Evolutionary conservation across 2,329 filamentous ascomycete genomes (phyloP).

Genomic region (Nannizziopsis barbatae): DNA sequence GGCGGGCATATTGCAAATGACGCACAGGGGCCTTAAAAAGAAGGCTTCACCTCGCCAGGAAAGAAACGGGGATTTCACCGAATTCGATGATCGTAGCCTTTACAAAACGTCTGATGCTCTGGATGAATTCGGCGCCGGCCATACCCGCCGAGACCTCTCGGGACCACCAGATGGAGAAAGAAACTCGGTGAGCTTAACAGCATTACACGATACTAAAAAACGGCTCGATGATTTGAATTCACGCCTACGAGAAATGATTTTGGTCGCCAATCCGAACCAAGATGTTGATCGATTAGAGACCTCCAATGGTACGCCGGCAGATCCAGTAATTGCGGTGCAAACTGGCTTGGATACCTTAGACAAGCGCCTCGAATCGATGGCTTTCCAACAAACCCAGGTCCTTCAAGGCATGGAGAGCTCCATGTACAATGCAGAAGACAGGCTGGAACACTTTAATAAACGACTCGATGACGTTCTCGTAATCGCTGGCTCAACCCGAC

Average conservation of each 20-base stretch:
- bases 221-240: slow-evolving; percentile 58
- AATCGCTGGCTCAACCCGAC: slow-evolving; percentile 34
- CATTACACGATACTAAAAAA: slow-evolving; percentile 51
- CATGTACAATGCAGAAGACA: slow-evolving; percentile 40
- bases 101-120: slow-evolving; percentile 59
- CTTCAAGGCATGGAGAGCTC: slow-evolving; percentile 15
- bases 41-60: slow-evolving; percentile 33
- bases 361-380: slow-evolving; percentile 51
- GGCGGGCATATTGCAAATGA: slow-evolving; percentile 80
- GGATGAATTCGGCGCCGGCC: slow-evolving; percentile 37
- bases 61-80: slow-evolving; percentile 34
- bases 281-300: slow-evolving; percentile 28
- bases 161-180: slow-evolving; percentile 4
- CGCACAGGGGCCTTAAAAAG: slow-evolving; percentile 63
- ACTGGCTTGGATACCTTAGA: slow-evolving; percentile 62
- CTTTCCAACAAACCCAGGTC: slow-evolving; percentile 37
- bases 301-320: slow-evolving; percentile 20
- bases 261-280: slow-evolving; percentile 32
- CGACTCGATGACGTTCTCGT: slow-evolving; percentile 51
- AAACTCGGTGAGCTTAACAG: slow-evolving; percentile 27
- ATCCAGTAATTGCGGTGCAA: slow-evolving; percentile 29
- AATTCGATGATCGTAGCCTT: slow-evolving; percentile 67
- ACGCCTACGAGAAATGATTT: slow-evolving; percentile 55
- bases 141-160: slow-evolving; percentile 16
- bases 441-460: slow-evolving; percentile 49